Conservation (phyloP, 2,329 filamentous ascomycete genomes). For the Phaeosphaeriaceae sp. region DNA sequence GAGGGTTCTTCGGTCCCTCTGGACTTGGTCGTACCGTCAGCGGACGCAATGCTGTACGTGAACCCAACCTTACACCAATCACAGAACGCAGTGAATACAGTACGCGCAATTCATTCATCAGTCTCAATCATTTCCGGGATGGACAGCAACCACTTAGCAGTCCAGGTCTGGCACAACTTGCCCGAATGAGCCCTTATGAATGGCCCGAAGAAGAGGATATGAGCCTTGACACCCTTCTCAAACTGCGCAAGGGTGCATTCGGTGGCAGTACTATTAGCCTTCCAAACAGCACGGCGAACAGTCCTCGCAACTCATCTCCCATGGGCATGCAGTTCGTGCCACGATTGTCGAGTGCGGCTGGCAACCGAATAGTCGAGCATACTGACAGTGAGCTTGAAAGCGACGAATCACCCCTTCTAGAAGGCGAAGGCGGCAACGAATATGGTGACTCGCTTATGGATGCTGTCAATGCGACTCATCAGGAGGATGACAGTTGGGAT, state of each 20-base stretch:
- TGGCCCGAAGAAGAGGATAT: slow-evolving; percentile 68
- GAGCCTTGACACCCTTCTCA: slow-evolving; percentile 74
- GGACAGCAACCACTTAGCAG: slow-evolving; percentile 64
- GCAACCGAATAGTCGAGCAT: slow-evolving; percentile 37
- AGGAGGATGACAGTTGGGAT: slow-evolving; percentile 22
- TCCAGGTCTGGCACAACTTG: slow-evolving; percentile 79
- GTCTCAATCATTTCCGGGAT: slow-evolving; percentile 64
- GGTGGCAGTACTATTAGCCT: slow-evolving; percentile 78
- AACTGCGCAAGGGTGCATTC: slow-evolving; percentile 77
- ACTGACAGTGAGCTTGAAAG: slow-evolving; percentile 32
- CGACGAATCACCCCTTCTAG: slow-evolving; percentile 29
- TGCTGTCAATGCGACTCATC: slow-evolving; percentile 37
- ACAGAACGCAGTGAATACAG: slow-evolving; percentile 96
- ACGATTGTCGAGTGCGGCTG: slow-evolving; percentile 35
- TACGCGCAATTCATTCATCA: slow-evolving; percentile 89
- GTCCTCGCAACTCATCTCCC: slow-evolving; percentile 46
- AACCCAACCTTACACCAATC: slow-evolving; percentile 94
- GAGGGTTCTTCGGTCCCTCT: slow-evolving; percentile 86
- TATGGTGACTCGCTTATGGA: slow-evolving; percentile 30
- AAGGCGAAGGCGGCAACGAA: slow-evolving; percentile 26
- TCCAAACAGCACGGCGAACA: slow-evolving; percentile 59
- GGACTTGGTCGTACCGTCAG: slow-evolving; percentile 72
- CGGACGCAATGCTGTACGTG: slow-evolving; percentile 68
- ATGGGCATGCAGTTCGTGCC: slow-evolving; percentile 47
- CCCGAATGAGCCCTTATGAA: slow-evolving; percentile 63